phyloP scores from a whole-genome alignment of 2,329 filamentous ascomycete genomes.

The Calonectria naviculata region DNA sequence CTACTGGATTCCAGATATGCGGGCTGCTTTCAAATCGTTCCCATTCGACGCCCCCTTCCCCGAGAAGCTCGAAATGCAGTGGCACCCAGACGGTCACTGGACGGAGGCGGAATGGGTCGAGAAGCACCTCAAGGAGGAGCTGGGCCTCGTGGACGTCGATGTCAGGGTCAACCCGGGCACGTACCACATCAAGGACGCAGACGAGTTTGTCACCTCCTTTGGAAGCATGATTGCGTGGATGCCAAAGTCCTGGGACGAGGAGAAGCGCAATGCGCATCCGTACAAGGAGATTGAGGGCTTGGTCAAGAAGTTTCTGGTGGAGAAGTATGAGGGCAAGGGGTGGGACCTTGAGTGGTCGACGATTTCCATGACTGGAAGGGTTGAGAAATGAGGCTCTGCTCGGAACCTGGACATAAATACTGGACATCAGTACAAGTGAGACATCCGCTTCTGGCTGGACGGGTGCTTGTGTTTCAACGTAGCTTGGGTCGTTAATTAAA shows the following conservation, averaged over 20 bases:
- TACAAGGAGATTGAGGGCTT: slow-evolving; percentile 49
- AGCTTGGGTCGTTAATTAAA: too few relatives aligned
- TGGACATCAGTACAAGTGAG: too few relatives aligned
- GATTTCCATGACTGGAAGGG: slow-evolving; percentile 40
- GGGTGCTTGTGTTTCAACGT: too few relatives aligned
- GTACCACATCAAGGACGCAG: slow-evolving; percentile 45
- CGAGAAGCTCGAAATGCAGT: slow-evolving; percentile 48
- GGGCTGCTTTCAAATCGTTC: slow-evolving; percentile 52
- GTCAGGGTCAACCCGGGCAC: slow-evolving; percentile 45
- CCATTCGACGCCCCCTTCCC: slow-evolving; percentile 53
- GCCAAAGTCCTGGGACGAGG: slow-evolving; percentile 53
- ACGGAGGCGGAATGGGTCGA: slow-evolving; percentile 52
- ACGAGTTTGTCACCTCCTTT: slow-evolving; percentile 49
- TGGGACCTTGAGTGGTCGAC: slow-evolving; percentile 40
- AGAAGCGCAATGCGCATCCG: slow-evolving; percentile 47
- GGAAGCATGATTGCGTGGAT: slow-evolving; percentile 53
- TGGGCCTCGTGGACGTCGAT: slow-evolving; percentile 52
- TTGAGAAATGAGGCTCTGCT: slow-evolving; percentile 24
- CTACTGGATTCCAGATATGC: slow-evolving; percentile 52
- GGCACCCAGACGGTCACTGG: slow-evolving; percentile 53
- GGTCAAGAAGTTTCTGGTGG: slow-evolving; percentile 49
- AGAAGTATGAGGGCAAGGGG: slow-evolving; percentile 49
- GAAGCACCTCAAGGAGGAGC: slow-evolving; percentile 43
- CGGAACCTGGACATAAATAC: not conserved
- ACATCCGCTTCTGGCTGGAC: too few relatives aligned